Evolutionary conservation across 2,329 filamentous ascomycete species (phyloP), one percentile per base, ranked within the genome.

Genomic region (Endoconidiophora polonica): DNA sequence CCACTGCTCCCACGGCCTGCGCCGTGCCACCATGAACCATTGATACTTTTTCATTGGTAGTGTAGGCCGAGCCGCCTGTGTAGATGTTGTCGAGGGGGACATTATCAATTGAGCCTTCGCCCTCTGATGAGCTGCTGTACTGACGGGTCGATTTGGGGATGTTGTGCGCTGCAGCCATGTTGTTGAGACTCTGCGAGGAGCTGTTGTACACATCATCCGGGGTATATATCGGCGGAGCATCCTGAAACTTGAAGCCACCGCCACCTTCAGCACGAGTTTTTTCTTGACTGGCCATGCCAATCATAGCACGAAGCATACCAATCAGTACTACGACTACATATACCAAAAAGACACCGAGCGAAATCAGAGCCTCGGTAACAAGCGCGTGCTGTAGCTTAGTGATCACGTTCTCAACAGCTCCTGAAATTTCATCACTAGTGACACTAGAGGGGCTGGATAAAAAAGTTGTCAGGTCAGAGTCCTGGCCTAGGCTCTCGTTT

Each of bases 361-460:
- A 84, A 57, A 96, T 87, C 55, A 94, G 74, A 1, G 83, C 80
- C 64, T 95, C 86, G 54, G 79, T 77, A 45, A 77, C 69, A 55
- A 98, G 78, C 55, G 72, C 77, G 50, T 74, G 73, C 58, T 76
- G 68, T 20, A 96, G 69, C 60, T 77, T 77, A 54, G 72, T 65
- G 24, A 80, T 75, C 52, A 95, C 81, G 55, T 78, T 74, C 52
- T 74, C 62, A 40, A 96, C 76, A 20, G 86, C 84, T 54, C 73
- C 78, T 14, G 81, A 84, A 57, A 96, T 83, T 59, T 88, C 83
- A 65, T 95, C 85, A 38, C 79, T 79, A 5, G 87, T 81, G 51
- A 79, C 74, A 55, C 74, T 76, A 26, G 79, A 79, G 0, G 87
- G 80, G 53, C 81, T 77, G n/a, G 86, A 73, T 44, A 96, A 76